Percentiles rank a stretch among this genome's conserved stretches.
phyloP scores from a whole-genome alignment of 2,329 filamentous ascomycete genomes.

The Pestalotiopsis sp. region DNA sequence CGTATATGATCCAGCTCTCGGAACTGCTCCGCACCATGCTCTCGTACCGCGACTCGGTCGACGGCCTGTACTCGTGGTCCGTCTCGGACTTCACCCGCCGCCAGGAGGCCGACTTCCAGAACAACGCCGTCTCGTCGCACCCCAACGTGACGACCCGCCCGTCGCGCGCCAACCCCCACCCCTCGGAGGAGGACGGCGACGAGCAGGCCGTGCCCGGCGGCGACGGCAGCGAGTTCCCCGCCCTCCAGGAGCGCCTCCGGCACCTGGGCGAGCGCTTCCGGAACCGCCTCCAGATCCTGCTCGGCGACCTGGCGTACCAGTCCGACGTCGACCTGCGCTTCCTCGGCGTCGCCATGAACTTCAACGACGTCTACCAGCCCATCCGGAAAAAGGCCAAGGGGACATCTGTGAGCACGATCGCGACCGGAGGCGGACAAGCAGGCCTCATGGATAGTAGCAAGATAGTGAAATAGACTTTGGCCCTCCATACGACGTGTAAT shows the following conservation, averaged over 20 bases:
- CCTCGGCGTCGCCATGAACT: slow-evolving; percentile 96
- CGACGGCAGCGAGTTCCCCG: slow-evolving; percentile 69
- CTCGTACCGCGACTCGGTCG: slow-evolving; percentile 87
- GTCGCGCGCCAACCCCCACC: slow-evolving; percentile 15
- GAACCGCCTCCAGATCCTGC: slow-evolving; percentile 73
- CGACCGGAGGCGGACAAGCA: neutral
- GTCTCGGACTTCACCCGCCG: slow-evolving; percentile 90
- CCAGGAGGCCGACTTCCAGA: slow-evolving; percentile 75
- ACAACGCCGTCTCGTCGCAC: slow-evolving; percentile 32
- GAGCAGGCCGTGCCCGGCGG: slow-evolving; percentile 50
- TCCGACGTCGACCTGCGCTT: slow-evolving; percentile 95
- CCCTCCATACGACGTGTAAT: neutral
- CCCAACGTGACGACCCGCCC: slow-evolving; percentile 26
- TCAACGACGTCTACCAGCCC: slow-evolving; percentile 93
- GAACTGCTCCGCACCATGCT: slow-evolving; percentile 95
- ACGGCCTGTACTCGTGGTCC: slow-evolving; percentile 91
- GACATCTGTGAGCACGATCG: slow-evolving; percentile 18
- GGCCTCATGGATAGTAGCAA: neutral
- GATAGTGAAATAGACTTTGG: neutral
- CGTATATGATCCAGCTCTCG: slow-evolving; percentile 88
- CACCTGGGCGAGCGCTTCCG: slow-evolving; percentile 77
- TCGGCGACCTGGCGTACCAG: slow-evolving; percentile 91
- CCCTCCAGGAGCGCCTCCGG: slow-evolving; percentile 72
- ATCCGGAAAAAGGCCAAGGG: slow-evolving; percentile 63
- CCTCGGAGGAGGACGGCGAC: slow-evolving; percentile 23